Evolutionary conservation across 2,329 filamentous ascomycete genomes (phyloP), one percentile per base, ranked within the genome.

Genomic region (Rhynchosporium graminicola): DNA sequence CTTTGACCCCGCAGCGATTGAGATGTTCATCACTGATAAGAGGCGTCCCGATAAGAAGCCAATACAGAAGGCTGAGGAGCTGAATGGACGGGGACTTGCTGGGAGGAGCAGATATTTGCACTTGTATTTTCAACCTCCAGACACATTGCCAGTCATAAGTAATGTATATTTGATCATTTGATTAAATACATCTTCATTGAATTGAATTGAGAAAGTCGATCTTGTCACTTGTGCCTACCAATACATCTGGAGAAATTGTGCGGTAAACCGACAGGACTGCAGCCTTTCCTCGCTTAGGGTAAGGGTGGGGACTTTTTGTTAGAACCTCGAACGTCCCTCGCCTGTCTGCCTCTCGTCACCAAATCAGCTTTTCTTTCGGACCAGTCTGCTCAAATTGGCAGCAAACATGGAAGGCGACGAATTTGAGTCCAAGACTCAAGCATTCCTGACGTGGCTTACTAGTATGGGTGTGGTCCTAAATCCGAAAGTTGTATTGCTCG

Each of bases 391-490:
- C 58, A 33, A n/a, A 20, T 20, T 38, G 40, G 6, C 47, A 43
- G 52, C 56, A 63, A 61, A 38, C 5, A 72, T 73, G 71, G 70
- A 70, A 13, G 68, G 36, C 20, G 69, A 75, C 64, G 71, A 74
- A 63, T 82, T 81, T 67, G 73, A 80, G 67, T 69, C 72, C 64
- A 76, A 77, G 69, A 83, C 80, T 47, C 76, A 77, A 62, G 74
- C 73, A 9, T 89, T 89, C 69, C 68, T 85, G 64, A 69, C 76
- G 60, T 90, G 86, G 86, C 79, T 89, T 43, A 70, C 74, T 46
- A 76, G 77, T 48, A 76, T 77, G 36, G 81, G 82, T 46, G 82
- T 84, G 55, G 78, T 76, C 40, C 77, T 88, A 66, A 87, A 78
- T 67, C 74, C 79, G 42, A 87, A 87, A 68, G 82, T 89, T 65